A percentile compares a stretch with the other conserved stretches of the same genome.
phyloP scores from a whole-genome alignment of 371 early-diverging fungal genomes.

The Circinella minor region DNA sequence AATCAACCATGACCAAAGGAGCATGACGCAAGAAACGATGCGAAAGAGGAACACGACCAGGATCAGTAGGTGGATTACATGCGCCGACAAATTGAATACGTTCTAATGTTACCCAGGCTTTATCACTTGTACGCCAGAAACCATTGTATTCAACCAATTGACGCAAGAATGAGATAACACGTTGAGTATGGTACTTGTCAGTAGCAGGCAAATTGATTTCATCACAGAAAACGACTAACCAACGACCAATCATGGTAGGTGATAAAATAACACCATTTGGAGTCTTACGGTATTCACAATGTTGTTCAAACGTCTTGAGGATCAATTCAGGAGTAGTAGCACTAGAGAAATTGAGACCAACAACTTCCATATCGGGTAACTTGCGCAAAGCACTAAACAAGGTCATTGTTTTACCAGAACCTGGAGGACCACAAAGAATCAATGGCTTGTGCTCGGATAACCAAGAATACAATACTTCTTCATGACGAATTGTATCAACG shows the following conservation, averaged over 20 bases:
- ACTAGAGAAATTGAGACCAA: conserved; percentile 97
- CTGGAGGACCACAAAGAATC: conserved; percentile 98
- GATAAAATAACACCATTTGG: conserved; percentile 90
- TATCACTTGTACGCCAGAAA: conserved; percentile 93
- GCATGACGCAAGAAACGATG: conserved; percentile 97
- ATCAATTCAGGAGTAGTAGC: conserved; percentile 97
- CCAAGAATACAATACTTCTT: conserved; percentile 95
- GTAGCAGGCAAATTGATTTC: conserved; percentile 97
- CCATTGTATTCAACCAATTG: conserved; percentile 96
- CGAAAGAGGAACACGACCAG: conserved; percentile 95
- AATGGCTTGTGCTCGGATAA: conserved; percentile 94
- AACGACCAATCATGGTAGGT: conserved; percentile 85
- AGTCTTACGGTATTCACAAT: conserved; percentile 97
- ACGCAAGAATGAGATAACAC: conserved; percentile 95
- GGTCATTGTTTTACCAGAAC: conserved; percentile 99
- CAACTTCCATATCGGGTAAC: conserved; percentile 95
- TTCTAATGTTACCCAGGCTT: conserved; percentile 93
- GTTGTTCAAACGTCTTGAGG: conserved; percentile 95
- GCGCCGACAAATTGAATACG: conserved; percentile 99
- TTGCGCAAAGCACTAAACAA: conserved; percentile 95
- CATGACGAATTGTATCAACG: conserved; percentile 96
- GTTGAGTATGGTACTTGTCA: conserved; percentile 98
- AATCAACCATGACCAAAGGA: conserved; percentile 97
- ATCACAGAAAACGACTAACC: conserved; percentile 99
- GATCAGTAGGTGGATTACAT: conserved; percentile 99